Base-by-base conservation (phyloP, 2,329 filamentous ascomycete genomes). In the Camillea tinctor region DNA sequence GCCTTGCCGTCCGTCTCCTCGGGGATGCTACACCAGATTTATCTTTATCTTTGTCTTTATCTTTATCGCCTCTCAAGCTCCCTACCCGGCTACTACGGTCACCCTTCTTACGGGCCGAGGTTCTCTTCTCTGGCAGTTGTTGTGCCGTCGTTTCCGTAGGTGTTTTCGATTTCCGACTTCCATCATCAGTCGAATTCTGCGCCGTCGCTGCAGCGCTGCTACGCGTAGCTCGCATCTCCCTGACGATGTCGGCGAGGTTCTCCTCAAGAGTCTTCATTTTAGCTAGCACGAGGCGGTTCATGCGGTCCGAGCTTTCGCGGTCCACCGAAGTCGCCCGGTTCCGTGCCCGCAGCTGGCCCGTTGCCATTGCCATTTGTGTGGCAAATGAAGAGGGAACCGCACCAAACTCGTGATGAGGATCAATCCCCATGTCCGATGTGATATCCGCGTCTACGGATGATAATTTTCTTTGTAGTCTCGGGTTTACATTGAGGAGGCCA, bases 221-320 rank as follows among this genome's bases (percentile, higher is more conserved):
- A 52, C 74, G 85, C 72, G 85, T 77, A 64, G 87, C 85, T 63
- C 90, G 87, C 73, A 96, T 88, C 74, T 95, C 92, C 63, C 86
- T 87, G 59, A 93, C 85, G n/a, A 96, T 88, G 61, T 97, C 92
- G 2, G 90, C 84, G 73, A 98, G 94, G 15, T 93, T 90, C 75
- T 96, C 92, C 73, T 98, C 93, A 1, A 98, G 81, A 7, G 90
- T 94, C 73, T 95, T 95, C 92, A 97, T 97, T 36, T 92, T 83
- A 8, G 92, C 92, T 52, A 97, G 80, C 75, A 97, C 90, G 52
- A 97, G 83, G 58, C 92, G 85, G 66, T 88, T 88, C 84, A 93
- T 90, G 49, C 90, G 85, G 70, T 91, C 89, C 22, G 73, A 85
- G 81, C 80, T 79, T 57, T 78, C 72, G 58, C 67, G 70, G 24